A percentile compares a stretch with the other conserved stretches of the same genome.
These are phyloP conservation scores for Spathaspora sp. DNA, from an alignment of 805 yeast genomes.

Conservation along the genomic window DNA sequence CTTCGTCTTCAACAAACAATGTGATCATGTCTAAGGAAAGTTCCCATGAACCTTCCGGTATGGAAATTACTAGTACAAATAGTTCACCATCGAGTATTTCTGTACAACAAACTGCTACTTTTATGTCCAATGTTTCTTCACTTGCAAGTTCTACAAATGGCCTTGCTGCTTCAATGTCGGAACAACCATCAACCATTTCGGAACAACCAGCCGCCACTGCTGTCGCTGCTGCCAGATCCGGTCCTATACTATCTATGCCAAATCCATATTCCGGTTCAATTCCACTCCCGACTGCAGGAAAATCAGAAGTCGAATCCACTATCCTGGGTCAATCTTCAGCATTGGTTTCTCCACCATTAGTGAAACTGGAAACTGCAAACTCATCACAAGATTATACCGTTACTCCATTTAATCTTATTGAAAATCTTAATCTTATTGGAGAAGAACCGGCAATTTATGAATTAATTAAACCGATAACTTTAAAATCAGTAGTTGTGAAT, in stretches of 20 bases:
- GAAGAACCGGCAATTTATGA: conserved; percentile 25
- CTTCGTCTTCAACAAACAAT: conserved; percentile 3
- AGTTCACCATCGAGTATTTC: neutral
- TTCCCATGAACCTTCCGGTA: neutral
- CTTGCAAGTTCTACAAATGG: neutral
- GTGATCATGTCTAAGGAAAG: conserved; percentile 2
- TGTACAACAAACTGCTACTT: neutral
- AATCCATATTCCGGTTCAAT: neutral
- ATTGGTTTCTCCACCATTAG: neutral
- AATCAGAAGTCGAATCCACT: neutral
- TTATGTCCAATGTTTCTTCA: conserved; percentile 1
- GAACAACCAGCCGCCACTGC: neutral
- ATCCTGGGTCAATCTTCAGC: neutral
- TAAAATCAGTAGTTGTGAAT: conserved; percentile 21
- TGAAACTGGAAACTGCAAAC: neutral
- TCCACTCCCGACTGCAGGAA: neutral
- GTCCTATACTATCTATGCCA: neutral
- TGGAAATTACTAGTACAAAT: neutral
- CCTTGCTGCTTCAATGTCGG: no score
- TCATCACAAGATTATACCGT: conserved; percentile 8
- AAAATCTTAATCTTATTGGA: conserved; percentile 19
- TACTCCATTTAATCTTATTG: conserved; percentile 20
- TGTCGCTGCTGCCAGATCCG: neutral
- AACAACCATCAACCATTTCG: conserved; percentile 1
- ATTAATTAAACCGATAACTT: conserved; percentile 25